phyloP scores from a whole-genome alignment of 2,329 filamentous ascomycete species.

The Neofusicoccum kwambonambiense region DNA sequence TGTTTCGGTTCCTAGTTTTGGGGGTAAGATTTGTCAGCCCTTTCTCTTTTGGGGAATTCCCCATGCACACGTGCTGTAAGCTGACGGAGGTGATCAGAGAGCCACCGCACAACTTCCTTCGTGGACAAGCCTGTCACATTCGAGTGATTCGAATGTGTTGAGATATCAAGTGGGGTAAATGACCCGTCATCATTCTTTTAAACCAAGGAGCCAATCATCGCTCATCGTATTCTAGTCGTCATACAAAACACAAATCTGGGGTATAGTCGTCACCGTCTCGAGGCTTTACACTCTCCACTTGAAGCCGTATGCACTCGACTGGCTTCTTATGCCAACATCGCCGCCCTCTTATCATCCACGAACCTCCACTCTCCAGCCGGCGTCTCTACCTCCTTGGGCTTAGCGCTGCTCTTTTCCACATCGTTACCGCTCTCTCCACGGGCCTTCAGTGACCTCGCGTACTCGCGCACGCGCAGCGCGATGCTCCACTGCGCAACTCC shows the following conservation, averaged over 20 bases:
- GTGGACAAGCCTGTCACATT: conserved; percentile 2
- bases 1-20: background rate
- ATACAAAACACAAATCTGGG: conserved; percentile 4
- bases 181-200: background rate
- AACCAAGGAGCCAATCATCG: background rate
- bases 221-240: background rate
- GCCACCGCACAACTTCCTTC: background rate
- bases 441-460: conserved; percentile 25
- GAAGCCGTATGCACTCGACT: background rate
- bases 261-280: conserved; percentile 9
- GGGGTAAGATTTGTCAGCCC: background rate
- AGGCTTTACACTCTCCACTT: background rate
- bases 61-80: background rate
- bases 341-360: background rate
- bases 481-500: conserved; percentile 38
- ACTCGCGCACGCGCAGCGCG: conserved; percentile 29
- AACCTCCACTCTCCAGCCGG: background rate
- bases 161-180: background rate
- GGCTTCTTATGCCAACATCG: background rate
- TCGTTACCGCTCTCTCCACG: background rate
- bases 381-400: background rate
- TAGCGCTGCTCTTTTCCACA: background rate
- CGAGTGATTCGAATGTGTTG: background rate
- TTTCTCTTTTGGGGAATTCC: background rate
- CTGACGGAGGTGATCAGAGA: background rate